Percentiles rank a stretch among this genome's conserved stretches.
Evolutionary conservation across 129 eudicot genomes (phyloP).

Genomic region (Flaveria robusta): DNA sequence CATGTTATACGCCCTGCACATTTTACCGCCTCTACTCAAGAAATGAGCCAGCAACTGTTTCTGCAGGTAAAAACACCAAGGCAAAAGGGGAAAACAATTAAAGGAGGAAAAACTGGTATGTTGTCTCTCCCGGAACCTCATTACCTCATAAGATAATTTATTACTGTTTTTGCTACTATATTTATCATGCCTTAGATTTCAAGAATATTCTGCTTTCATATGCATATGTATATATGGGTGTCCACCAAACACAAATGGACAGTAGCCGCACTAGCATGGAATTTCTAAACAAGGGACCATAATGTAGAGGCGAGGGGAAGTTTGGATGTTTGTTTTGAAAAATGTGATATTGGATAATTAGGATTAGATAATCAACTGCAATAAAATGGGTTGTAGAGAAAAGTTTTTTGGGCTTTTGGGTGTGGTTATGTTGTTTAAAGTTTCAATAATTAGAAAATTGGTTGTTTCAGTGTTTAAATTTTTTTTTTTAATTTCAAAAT

Average conservation of each 20-base stretch:
- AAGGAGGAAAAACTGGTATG: conserved; percentile 52
- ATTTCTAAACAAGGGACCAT: neutral
- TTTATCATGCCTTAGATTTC: neutral
- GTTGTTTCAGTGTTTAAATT: neutral
- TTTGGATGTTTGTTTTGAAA: neutral
- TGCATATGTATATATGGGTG: neutral
- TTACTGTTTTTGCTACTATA: neutral
- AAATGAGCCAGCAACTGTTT: conserved; percentile 14
- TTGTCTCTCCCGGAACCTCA: conserved; percentile 13
- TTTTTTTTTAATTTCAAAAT: neutral
- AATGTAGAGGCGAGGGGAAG: neutral
- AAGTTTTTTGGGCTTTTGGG: neutral
- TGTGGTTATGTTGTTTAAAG: neutral
- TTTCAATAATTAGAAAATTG: neutral
- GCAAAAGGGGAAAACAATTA: conserved; percentile 41
- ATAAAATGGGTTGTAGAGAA: conserved; percentile 5
- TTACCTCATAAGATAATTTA: conserved; percentile 2
- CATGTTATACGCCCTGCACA: neutral
- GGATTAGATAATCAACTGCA: neutral
- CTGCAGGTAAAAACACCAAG: conserved; percentile 45
- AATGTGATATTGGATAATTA: neutral
- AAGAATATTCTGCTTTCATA: neutral
- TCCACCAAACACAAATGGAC: neutral
- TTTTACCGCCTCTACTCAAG: neutral
- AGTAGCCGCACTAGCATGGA: neutral